Conservation (phyloP, 163 green algal genomes). For the Botryococcus braunii region DNA sequence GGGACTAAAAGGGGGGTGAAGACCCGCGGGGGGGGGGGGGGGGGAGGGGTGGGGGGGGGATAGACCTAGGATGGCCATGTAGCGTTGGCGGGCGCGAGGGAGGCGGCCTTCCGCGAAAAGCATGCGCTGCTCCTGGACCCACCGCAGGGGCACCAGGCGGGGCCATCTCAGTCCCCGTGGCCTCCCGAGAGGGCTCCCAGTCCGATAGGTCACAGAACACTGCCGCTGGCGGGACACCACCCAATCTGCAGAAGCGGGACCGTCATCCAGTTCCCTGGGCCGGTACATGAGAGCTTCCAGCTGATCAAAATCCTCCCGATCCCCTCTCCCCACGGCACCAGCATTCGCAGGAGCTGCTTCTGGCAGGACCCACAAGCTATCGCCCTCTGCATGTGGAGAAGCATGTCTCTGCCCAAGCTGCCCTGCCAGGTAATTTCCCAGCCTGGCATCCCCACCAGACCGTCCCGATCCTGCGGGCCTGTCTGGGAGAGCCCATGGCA, state of each 20-base stretch:
- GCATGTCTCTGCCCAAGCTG: too few species aligned
- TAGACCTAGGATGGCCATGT: conserved; percentile 37
- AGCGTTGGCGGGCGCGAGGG: conserved; percentile 26
- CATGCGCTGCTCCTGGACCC: conserved; percentile 39
- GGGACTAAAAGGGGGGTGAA: too few species aligned
- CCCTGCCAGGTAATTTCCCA: too few species aligned
- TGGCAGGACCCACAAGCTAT: too few species aligned
- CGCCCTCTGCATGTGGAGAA: too few species aligned
- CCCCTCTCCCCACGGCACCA: not conserved
- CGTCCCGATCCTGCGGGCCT: too few species aligned
- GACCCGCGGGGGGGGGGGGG: too few species aligned
- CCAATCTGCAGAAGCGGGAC: not conserved
- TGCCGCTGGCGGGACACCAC: not conserved
- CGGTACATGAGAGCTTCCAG: too few species aligned
- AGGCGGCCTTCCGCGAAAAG: conserved; percentile 31
- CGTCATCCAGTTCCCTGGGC: not conserved
- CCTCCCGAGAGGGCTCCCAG: not conserved
- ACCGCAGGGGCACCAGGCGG: conserved; percentile 17
- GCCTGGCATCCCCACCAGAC: too few species aligned
- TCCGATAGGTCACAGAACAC: not conserved
- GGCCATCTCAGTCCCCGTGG: not conserved
- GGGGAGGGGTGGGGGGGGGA: not conserved
- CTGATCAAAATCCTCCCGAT: not conserved
- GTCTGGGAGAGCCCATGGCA: too few species aligned
- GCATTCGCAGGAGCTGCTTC: not conserved